Conservation (phyloP, 2,329 filamentous ascomycete genomes). For the Hymenoscyphus fructigenus region DNA sequence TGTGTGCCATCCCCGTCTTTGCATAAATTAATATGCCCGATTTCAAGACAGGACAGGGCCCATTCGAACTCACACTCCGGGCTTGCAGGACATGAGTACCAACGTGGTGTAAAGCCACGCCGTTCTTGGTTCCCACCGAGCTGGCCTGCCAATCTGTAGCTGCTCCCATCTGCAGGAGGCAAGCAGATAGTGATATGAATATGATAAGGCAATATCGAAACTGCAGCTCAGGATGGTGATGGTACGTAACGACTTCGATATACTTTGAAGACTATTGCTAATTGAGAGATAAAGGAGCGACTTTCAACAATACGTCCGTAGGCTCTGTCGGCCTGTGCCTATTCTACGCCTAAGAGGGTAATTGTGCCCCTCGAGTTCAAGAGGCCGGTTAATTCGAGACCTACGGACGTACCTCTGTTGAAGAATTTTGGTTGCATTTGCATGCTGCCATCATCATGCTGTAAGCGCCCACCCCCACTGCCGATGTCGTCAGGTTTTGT, state of each 20-base stretch:
- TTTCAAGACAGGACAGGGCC: neutral
- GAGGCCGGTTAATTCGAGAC: neutral
- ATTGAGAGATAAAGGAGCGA: too few species aligned
- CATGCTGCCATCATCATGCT: neutral
- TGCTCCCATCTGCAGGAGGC: neutral
- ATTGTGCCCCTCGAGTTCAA: neutral
- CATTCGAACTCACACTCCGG: neutral
- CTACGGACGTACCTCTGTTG: neutral
- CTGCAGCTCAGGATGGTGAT: neutral
- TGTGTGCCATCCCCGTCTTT: neutral
- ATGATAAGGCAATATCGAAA: neutral
- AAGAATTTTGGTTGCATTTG: neutral
- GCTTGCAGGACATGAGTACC: neutral
- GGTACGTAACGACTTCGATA: neutral
- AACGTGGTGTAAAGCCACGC: neutral
- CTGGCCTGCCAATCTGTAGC: neutral
- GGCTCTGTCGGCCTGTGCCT: neutral
- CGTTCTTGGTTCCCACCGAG: neutral
- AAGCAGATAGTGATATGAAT: neutral
- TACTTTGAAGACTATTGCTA: neutral
- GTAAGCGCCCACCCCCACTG: slow-evolving; percentile 1
- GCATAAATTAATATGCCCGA: neutral
- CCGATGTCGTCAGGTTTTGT: neutral
- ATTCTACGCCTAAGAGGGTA: neutral
- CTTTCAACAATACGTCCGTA: too few species aligned